Conservation (phyloP, 352 stramenopile genomes). For the Phytophthora fragariaefolia region DNA sequence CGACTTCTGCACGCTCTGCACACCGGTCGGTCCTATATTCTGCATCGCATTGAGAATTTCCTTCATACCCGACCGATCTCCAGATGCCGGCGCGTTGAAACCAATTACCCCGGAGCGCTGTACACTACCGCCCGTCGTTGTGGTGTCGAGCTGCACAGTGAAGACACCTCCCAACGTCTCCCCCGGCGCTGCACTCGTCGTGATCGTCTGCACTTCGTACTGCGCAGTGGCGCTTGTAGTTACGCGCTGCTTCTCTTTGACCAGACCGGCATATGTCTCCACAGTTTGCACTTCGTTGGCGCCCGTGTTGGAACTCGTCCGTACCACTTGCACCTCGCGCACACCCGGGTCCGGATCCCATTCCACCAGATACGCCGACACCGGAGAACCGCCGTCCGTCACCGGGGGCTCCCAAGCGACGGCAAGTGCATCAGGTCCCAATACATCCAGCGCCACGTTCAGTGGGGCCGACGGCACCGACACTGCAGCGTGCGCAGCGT, state of each 20-base stretch:
- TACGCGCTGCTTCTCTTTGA: constrained; percentile 92
- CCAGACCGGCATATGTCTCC: constrained; percentile 79
- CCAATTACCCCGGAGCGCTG: constrained; percentile 94
- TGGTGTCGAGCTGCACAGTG: constrained; percentile 93
- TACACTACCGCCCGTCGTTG: constrained; percentile 75
- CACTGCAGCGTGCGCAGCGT: constrained; percentile 8
- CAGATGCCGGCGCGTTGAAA: constrained; percentile 69
- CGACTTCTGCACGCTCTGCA: constrained; percentile 68
- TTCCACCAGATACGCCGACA: constrained; percentile 88
- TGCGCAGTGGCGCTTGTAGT: constrained; percentile 68
- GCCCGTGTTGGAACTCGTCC: constrained; percentile 81
- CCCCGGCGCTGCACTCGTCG: constrained; percentile 80
- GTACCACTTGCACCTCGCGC: constrained; percentile 90
- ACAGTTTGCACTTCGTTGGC: constrained; percentile 95
- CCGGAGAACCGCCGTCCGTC: constrained; percentile 72
- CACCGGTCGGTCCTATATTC: constrained; percentile 67
- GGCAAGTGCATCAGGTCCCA: constrained; percentile 75
- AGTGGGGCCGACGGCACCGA: constrained; percentile 55
- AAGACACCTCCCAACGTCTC: constrained; percentile 90
- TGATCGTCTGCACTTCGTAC: constrained; percentile 87
- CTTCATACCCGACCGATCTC: constrained; percentile 53
- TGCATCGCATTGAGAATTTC: constrained; percentile 86
- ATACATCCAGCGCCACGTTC: constrained; percentile 67
- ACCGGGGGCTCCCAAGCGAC: constrained; percentile 79
- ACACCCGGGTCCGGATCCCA: constrained; percentile 92